Evolutionary conservation across 2,329 filamentous ascomycete genomes (phyloP).

Genomic region (Stachybotrys chartarum): DNA sequence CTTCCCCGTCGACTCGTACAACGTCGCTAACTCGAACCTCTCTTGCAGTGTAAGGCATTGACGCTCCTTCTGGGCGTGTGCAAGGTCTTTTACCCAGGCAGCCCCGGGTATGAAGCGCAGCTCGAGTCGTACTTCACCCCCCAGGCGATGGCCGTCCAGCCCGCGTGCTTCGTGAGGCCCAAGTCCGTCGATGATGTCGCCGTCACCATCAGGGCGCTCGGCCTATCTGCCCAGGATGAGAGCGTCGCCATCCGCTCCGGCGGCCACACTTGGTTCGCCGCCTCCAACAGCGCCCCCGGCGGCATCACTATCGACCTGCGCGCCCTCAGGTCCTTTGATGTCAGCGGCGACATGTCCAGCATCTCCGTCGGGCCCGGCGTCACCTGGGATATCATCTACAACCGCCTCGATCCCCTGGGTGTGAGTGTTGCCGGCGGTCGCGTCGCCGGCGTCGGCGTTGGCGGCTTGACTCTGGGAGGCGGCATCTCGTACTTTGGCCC

Average conservation of each 20-base stretch:
- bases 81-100: background rate
- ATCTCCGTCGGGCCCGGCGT: background rate
- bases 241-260: background rate
- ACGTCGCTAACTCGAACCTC: background rate
- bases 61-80: background rate
- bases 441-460: slow-evolving; percentile 1
- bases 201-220: background rate
- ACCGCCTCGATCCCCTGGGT: background rate
- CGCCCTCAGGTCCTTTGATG: background rate
- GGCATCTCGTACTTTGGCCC: slow-evolving; percentile 10
- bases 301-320: background rate
- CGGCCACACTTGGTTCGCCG: background rate
- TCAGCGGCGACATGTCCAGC: background rate
- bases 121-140: background rate
- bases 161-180: background rate
- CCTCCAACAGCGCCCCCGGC: background rate
- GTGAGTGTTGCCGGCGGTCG: slow-evolving; percentile 2
- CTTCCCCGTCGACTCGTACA: no score
- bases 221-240: background rate
- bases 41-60: background rate
- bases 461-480: slow-evolving; percentile 6
- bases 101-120: background rate
- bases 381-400: slow-evolving; percentile 2
- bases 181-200: background rate
- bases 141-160: background rate